phyloP scores from a whole-genome alignment of 495 filamentous ascomycete genomes.

The Penicillium lagena region DNA sequence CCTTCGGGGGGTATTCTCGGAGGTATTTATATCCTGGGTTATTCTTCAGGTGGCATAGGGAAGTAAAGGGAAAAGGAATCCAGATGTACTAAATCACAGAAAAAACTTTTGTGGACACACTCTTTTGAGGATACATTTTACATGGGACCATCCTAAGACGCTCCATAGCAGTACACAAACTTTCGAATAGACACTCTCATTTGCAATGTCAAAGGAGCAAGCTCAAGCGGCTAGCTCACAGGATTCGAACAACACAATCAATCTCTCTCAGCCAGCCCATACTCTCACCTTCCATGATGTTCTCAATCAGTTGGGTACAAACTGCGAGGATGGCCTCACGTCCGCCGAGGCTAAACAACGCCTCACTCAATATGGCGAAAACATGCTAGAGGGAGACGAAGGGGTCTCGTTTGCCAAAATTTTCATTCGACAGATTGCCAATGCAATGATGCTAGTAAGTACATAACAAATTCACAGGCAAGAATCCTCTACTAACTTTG shows the following conservation, averaged over 20 bases:
- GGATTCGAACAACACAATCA: conserved; percentile 3
- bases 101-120: conserved; percentile 17
- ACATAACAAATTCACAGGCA: not conserved
- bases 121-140: conserved; percentile 27
- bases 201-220: conserved; percentile 39
- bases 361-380: conserved; percentile 51
- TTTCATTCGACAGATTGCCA: conserved; percentile 55
- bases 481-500: not conserved
- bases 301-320: conserved; percentile 50
- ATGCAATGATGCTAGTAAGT: conserved; percentile 59
- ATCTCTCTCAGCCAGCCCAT: conserved; percentile 58
- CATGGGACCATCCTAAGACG: conserved; percentile 29
- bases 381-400: conserved; percentile 53
- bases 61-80: not conserved
- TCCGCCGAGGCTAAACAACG: conserved; percentile 48
- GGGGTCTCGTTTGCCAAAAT: conserved; percentile 54
- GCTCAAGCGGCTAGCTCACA: conserved; percentile 30
- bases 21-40: conserved; percentile 12
- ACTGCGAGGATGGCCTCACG: conserved; percentile 56
- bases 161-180: conserved; percentile 16
- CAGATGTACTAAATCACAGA: conserved; percentile 9
- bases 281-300: conserved; percentile 48
- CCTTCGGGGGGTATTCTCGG: conserved; percentile 6
- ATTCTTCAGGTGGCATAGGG: not conserved
- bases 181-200: not conserved